Percentiles rank a stretch among this genome's conserved stretches.
These are phyloP conservation scores for Cyathus striatus DNA, from an alignment of 768 basidiomycete species.

Conservation along the genomic window DNA sequence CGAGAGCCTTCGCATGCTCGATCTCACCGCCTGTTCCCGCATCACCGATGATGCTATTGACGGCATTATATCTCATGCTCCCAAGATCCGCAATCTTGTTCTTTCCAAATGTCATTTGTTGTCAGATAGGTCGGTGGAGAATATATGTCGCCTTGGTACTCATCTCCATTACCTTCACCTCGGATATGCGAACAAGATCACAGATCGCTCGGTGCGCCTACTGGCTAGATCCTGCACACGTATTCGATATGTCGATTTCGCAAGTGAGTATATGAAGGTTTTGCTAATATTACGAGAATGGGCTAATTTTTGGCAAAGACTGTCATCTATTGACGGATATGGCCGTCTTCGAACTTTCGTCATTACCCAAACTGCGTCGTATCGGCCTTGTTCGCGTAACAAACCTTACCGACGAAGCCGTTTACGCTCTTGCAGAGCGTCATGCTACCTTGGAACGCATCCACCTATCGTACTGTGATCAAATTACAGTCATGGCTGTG, in stretches of 20 bases:
- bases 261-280: constrained; percentile 54
- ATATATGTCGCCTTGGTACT: constrained; percentile 84
- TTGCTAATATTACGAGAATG: constrained; percentile 6
- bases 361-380: constrained; percentile 83
- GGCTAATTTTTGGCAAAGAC: constrained; percentile 38
- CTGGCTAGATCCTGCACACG: constrained; percentile 86
- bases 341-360: constrained; percentile 88
- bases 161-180: constrained; percentile 93
- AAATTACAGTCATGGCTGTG: constrained; percentile 87
- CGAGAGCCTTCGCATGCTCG: constrained; percentile 89
- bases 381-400: constrained; percentile 92
- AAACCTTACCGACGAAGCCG: constrained; percentile 91
- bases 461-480: constrained; percentile 95
- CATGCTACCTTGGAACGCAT: constrained; percentile 89
- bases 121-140: constrained; percentile 79
- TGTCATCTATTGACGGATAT: constrained; percentile 87
- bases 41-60: constrained; percentile 83
- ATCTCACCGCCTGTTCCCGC: constrained; percentile 79
- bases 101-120: constrained; percentile 78
- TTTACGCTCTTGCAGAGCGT: constrained; percentile 82
- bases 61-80: constrained; percentile 75
- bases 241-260: constrained; percentile 92
- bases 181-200: constrained; percentile 87
- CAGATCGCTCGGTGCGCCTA: constrained; percentile 80
- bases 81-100: constrained; percentile 82